Conservation (phyloP, 2,329 filamentous ascomycete genomes). For the Didymella pinodella region DNA sequence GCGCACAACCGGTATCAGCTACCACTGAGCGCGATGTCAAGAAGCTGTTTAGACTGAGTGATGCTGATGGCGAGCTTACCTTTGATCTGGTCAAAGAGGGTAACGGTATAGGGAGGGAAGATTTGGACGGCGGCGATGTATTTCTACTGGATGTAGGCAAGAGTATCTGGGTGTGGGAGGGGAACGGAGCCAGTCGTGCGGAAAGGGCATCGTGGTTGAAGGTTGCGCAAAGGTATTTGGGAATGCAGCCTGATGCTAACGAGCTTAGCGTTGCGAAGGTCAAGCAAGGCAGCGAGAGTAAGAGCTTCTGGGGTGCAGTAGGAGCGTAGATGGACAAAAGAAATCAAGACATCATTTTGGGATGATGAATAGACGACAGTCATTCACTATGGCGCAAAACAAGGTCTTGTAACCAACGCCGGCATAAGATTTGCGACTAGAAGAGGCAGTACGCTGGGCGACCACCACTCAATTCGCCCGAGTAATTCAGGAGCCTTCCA, state of each 20-base stretch:
- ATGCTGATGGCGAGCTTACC: slow-evolving; percentile 64
- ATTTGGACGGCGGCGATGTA: slow-evolving; percentile 67
- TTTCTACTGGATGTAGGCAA: slow-evolving; percentile 68
- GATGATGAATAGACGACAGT: neutral
- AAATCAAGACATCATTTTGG: neutral
- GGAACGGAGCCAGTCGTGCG: slow-evolving; percentile 62
- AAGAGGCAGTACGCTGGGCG: neutral
- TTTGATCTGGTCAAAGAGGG: slow-evolving; percentile 69
- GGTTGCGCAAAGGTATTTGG: slow-evolving; percentile 65
- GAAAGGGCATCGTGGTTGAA: slow-evolving; percentile 69
- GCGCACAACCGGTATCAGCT: slow-evolving; percentile 52
- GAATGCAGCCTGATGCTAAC: slow-evolving; percentile 55
- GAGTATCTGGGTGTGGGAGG: slow-evolving; percentile 73
- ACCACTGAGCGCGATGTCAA: slow-evolving; percentile 39
- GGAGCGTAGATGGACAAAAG: slow-evolving; percentile 22
- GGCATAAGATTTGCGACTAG: neutral
- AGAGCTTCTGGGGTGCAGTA: slow-evolving; percentile 61
- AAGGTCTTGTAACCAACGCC: neutral
- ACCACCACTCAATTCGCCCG: neutral
- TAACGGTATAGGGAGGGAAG: slow-evolving; percentile 53
- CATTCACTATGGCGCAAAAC: neutral
- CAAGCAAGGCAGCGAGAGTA: slow-evolving; percentile 63
- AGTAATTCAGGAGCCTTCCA: neutral
- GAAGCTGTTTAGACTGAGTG: slow-evolving; percentile 69
- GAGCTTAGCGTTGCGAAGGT: slow-evolving; percentile 63